Base-by-base conservation (phyloP, 208 protist species). In the Trypanosoma brucei region DNA sequence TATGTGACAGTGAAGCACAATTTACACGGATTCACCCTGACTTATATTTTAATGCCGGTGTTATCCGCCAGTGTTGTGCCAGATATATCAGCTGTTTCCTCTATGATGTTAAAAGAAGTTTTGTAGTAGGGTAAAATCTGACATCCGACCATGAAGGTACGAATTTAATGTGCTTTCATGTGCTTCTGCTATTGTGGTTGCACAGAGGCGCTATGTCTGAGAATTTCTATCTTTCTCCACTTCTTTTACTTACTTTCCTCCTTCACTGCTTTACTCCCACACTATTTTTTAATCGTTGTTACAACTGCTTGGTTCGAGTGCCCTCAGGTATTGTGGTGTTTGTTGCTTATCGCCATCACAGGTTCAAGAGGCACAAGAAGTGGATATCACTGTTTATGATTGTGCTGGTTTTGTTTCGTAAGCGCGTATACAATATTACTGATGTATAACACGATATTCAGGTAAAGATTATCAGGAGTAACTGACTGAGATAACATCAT, bases 121-220 rank as follows among this genome's bases (percentile, higher is more conserved):
- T 79, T 69, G 74, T 46, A 46, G 42, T 79, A 79, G 74, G 74
- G 74, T 79, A 79, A 79, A 79, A 79, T 79, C 68, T 79, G 74
- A 79, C 44, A 3, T 34, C 49, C 59, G 59, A 65, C 59, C 49
- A 46, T 65, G 59, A 65, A 46, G 45, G 14, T 31, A 45, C 59
- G 59, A 65, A 55, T 44, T 36, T 40, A 40, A 42, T 42, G 45
- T 9, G 8, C 31, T 31, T 1, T 22, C 9, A 31, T 62, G 58
- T 3, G 3, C 13, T 31, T 38, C 39, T 61, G 56, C 56, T 50
- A 44, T 11, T 13, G 54, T 0, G 8, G 6, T 11, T 46, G 6
- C 8, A 6, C 11, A 11, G 8, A 6, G 11, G 11, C 42, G 6
- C 11, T 11, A 46, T 46, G 42, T 46, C 42, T 46, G 42, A 46